Conservation (phyloP, 768 basidiomycete species). For the Boletus reticuloceps region DNA sequence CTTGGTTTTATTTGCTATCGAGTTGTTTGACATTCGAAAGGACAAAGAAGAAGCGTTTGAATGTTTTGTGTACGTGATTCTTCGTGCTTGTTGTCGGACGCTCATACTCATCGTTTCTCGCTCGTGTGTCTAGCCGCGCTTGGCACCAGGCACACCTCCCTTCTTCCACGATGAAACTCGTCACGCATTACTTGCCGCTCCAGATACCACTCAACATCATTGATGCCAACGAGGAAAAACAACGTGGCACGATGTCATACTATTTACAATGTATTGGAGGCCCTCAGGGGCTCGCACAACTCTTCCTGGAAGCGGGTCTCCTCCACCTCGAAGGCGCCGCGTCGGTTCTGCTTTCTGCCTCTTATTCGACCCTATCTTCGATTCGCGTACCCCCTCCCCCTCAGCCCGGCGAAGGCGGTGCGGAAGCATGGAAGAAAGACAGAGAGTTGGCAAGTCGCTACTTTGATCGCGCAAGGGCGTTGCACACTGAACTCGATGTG, state of each 20-base stretch:
- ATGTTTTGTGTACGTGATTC: slow-evolving; percentile 63
- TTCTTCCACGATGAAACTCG: slow-evolving; percentile 74
- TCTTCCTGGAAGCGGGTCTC: slow-evolving; percentile 76
- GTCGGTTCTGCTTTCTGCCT: slow-evolving; percentile 64
- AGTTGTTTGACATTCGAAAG: slow-evolving; percentile 71
- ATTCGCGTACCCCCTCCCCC: slow-evolving; percentile 61
- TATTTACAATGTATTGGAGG: slow-evolving; percentile 69
- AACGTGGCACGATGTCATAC: slow-evolving; percentile 56
- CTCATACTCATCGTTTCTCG: not conserved
- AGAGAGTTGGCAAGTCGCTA: slow-evolving; percentile 67
- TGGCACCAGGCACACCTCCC: slow-evolving; percentile 79
- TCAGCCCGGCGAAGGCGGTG: slow-evolving; percentile 53
- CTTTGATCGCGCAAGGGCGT: slow-evolving; percentile 64
- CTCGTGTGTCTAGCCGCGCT: slow-evolving; percentile 53
- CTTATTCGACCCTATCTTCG: slow-evolving; percentile 75
- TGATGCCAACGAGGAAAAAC: slow-evolving; percentile 35
- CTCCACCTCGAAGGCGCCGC: slow-evolving; percentile 82
- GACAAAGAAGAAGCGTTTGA: slow-evolving; percentile 79
- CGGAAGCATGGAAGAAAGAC: slow-evolving; percentile 73
- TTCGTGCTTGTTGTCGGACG: not conserved
- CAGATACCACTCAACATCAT: slow-evolving; percentile 41
- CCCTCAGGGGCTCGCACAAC: slow-evolving; percentile 60
- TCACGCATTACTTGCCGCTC: slow-evolving; percentile 67
- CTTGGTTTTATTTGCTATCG: slow-evolving; percentile 66
- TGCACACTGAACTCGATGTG: slow-evolving; percentile 66